Conservation (phyloP, 352 stramenopile genomes). For the Globisporangium irregulare region DNA sequence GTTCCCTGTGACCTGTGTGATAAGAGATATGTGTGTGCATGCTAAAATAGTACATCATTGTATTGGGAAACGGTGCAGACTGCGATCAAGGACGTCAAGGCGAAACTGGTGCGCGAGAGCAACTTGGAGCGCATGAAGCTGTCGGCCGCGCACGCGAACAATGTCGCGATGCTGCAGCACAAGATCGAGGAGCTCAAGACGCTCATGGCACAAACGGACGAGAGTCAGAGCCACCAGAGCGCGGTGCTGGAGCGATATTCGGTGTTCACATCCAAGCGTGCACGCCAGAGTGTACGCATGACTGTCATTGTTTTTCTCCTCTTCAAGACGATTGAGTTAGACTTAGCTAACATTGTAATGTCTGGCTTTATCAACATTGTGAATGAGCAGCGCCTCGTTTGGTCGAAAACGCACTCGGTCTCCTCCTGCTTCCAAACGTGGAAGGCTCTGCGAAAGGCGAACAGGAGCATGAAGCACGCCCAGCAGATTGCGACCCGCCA, state of each 20-base stretch:
- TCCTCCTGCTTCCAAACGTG: slow-evolving; percentile 29
- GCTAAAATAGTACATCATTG: not conserved
- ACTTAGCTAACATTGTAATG: too few relatives aligned
- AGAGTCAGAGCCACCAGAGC: slow-evolving; percentile 9
- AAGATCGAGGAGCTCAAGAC: slow-evolving; percentile 44
- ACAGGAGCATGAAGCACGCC: not conserved
- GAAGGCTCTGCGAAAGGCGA: slow-evolving; percentile 14
- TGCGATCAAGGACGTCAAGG: slow-evolving; percentile 25
- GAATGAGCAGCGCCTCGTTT: slow-evolving; percentile 21
- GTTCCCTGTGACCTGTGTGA: too few relatives aligned
- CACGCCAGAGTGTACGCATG: slow-evolving; percentile 16
- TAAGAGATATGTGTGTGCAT: too few relatives aligned
- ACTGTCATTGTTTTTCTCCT: too few relatives aligned
- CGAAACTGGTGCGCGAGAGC: slow-evolving; percentile 22
- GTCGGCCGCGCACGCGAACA: slow-evolving; percentile 42
- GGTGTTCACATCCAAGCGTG: slow-evolving; percentile 23
- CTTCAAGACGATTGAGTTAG: too few relatives aligned
- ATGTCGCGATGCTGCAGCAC: slow-evolving; percentile 40
- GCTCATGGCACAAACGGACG: slow-evolving; percentile 11
- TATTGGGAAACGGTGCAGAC: slow-evolving; percentile 12
- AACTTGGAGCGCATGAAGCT: slow-evolving; percentile 44
- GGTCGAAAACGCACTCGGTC: slow-evolving; percentile 22
- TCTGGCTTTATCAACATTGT: not conserved
- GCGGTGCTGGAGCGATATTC: slow-evolving; percentile 33
- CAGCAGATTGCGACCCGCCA: slow-evolving; percentile 17